Base-by-base conservation (phyloP, 805 yeast species). In the Saitoella complicata region DNA sequence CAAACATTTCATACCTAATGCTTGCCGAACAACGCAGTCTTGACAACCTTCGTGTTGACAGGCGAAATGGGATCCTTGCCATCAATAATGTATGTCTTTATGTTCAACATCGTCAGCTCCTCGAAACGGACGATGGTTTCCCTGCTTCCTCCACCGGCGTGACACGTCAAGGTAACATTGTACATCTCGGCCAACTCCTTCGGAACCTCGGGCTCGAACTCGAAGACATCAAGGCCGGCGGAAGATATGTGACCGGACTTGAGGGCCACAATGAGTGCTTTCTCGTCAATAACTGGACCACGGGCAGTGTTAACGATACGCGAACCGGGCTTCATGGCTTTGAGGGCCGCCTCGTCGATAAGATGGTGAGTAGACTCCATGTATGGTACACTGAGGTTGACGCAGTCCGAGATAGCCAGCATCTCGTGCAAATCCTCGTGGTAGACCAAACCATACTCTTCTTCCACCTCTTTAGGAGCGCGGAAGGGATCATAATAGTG, bases 141-240 rank as follows among this genome's bases (percentile, higher is more conserved):
- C 5, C 13, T 7, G 6, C 46, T 7, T 7, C 44, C 44, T 5
- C 44, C 44, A 8, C 7, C 44, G 39, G 12, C 39, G 11, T 42
- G 44, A 31, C 44, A 40, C 12, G 44, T 42, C 32, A 42, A 21
- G 12, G 45, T 40, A 9, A 42, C 44, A 11, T 42, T 40, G 13
- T 29, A 6, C 12, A 12, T 39, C n/a, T 21, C 32, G 21, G 46
- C 46, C 31, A 75, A 64, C 42, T 69, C 74, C 38, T 67, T 67
- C 37, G 71, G 60, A 34, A 72, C 68, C 48, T 67, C 55, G 6
- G 81, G 81, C 64, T 75, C 81, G 45, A 58, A 43, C 55, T 75
- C 80, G 53, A 69, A 75, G n/a, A 75, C 81, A 49, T 75, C 81
- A 2, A 75, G 59, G 2, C 78, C 81, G 40, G 67, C 75, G 5